Evolutionary conservation across 1,284 basidiomycete species (phyloP).

Genomic region (Trichosporon asahii): DNA sequence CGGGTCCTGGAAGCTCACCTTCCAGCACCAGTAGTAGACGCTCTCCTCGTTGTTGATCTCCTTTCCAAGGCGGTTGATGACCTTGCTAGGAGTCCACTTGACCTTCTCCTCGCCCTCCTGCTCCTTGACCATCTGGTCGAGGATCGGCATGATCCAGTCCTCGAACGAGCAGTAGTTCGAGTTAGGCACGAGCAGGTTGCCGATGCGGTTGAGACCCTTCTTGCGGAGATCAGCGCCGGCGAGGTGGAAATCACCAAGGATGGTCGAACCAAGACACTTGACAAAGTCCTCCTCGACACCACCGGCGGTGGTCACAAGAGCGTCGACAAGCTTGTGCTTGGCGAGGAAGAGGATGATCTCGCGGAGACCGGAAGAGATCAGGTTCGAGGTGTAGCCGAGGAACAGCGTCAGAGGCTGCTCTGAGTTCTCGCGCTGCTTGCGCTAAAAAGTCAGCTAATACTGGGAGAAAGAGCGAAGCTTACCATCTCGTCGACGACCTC

Average conservation of each 20-base stretch:
- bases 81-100: slow-evolving; percentile 86
- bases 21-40: slow-evolving; percentile 98
- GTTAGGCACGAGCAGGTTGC: slow-evolving; percentile 96
- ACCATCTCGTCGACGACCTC: slow-evolving; percentile 52
- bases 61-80: slow-evolving; percentile 86
- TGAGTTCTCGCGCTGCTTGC: slow-evolving; percentile 39
- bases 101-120: slow-evolving; percentile 57
- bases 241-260: slow-evolving; percentile 88
- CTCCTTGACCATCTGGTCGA: slow-evolving; percentile 86
- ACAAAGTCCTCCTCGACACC: slow-evolving; percentile 99
- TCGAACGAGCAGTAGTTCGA: slow-evolving; percentile 99
- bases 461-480: slow-evolving; percentile 27
- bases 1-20: slow-evolving; percentile 76
- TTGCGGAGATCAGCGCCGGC: slow-evolving; percentile 83
- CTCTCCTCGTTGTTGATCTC: slow-evolving; percentile 96
- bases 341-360: slow-evolving; percentile 92
- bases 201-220: slow-evolving; percentile 92
- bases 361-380: slow-evolving; percentile 94
- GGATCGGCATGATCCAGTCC: slow-evolving; percentile 94
- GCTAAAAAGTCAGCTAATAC: slow-evolving; percentile 24
- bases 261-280: slow-evolving; percentile 95
- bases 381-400: slow-evolving; percentile 96
- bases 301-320: slow-evolving; percentile 93
- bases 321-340: slow-evolving; percentile 85
- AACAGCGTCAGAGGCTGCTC: slow-evolving; percentile 65